These are phyloP conservation scores for Lachancea mirantina DNA, from an alignment of 805 yeast genomes.

Conservation along the genomic window DNA sequence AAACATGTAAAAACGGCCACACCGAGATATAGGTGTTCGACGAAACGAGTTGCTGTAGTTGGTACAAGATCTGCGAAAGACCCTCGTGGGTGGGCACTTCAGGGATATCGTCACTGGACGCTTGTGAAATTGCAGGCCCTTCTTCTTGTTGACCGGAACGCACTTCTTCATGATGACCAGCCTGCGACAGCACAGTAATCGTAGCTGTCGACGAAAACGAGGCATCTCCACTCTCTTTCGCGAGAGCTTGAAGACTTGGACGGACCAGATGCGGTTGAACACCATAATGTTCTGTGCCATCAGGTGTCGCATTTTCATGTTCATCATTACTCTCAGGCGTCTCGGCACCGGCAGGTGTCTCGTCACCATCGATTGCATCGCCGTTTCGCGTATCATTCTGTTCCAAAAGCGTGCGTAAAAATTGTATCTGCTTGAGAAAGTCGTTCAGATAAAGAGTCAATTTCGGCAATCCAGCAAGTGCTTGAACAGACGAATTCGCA, in stretches of 20 bases:
- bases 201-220: slow-evolving; percentile 14
- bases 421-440: slow-evolving; percentile 19
- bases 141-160: slow-evolving; percentile 2
- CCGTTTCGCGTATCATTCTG: slow-evolving; percentile 1
- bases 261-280: slow-evolving; percentile 1
- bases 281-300: not conserved
- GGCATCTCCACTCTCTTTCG: slow-evolving; percentile 7
- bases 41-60: slow-evolving; percentile 57
- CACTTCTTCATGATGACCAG: not conserved
- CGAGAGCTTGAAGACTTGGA: slow-evolving; percentile 2
- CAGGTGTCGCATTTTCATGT: not conserved
- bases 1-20: slow-evolving; percentile 67
- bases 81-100: slow-evolving; percentile 51
- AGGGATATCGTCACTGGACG: slow-evolving; percentile 25
- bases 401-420: slow-evolving; percentile 7
- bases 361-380: not conserved
- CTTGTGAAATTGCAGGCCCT: slow-evolving; percentile 11
- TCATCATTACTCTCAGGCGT: not conserved
- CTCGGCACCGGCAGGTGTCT: not conserved
- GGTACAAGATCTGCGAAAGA: slow-evolving; percentile 42
- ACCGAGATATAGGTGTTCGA: slow-evolving; percentile 54
- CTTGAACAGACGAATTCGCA: slow-evolving; percentile 85
- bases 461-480: slow-evolving; percentile 55
- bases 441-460: slow-evolving; percentile 49
- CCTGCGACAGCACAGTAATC: slow-evolving; percentile 6